A percentile compares a stretch with the other conserved stretches of the same genome.
phyloP scores from a whole-genome alignment of 2,329 filamentous ascomycete genomes.

The Allantophomopsis cytisporea region DNA sequence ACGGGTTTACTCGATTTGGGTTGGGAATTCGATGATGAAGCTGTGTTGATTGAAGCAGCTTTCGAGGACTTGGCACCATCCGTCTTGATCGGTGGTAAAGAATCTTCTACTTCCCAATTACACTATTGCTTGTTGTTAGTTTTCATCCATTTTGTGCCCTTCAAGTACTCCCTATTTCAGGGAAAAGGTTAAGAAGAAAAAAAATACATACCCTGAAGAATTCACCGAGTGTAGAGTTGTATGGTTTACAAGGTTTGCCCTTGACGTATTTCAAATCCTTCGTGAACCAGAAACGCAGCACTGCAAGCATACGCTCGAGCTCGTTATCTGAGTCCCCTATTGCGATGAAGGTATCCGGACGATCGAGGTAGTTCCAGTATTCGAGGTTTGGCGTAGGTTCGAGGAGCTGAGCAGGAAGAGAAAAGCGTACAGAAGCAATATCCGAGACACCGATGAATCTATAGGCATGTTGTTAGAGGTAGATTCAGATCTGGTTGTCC shows the following conservation, averaged over 20 bases:
- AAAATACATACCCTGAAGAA: constrained; percentile 68
- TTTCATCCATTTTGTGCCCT: constrained; percentile 1
- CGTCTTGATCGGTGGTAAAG: constrained; percentile 44
- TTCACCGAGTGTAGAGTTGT: constrained; percentile 93
- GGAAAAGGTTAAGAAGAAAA: neutral
- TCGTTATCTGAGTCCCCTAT: constrained; percentile 84
- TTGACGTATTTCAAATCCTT: constrained; percentile 99
- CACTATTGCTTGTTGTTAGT: constrained; percentile 39
- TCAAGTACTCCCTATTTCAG: neutral
- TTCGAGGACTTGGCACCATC: constrained; percentile 5
- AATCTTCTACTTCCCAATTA: constrained; percentile 87
- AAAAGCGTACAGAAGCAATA: constrained; percentile 92
- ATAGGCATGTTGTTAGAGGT: constrained; percentile 8
- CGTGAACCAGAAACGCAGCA: constrained; percentile 95
- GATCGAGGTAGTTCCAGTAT: constrained; percentile 97
- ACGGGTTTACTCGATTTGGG: constrained; percentile 31
- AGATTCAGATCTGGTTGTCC: constrained; percentile 4
- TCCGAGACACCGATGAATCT: constrained; percentile 95
- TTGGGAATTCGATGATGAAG: constrained; percentile 13
- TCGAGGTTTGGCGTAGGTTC: constrained; percentile 95
- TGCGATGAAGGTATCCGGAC: constrained; percentile 75
- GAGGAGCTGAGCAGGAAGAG: constrained; percentile 84
- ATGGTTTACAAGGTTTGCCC: constrained; percentile 96
- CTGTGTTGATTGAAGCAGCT: constrained; percentile 8
- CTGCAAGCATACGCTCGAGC: constrained; percentile 87